phyloP scores from a whole-genome alignment of 225 moss, liverwort and hornwort genomes.

The Marchantia polymorpha region DNA sequence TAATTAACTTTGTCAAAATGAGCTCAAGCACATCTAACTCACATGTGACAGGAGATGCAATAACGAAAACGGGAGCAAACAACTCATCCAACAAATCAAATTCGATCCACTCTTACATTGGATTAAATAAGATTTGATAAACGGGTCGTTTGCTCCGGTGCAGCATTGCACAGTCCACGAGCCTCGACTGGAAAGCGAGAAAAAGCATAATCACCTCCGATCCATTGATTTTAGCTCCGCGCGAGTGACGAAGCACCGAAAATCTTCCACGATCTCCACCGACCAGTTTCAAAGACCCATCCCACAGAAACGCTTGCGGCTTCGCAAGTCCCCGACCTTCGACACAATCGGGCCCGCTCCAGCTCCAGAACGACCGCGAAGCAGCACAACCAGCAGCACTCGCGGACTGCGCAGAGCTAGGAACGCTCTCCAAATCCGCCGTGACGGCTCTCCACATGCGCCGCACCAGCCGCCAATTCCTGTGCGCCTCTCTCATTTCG shows the following conservation, averaged over 20 bases:
- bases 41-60: no score
- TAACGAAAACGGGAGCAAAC: no score
- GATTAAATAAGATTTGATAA: no score
- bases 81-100: no score
- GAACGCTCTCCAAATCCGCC: background rate
- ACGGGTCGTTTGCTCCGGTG: background rate
- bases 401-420: background rate
- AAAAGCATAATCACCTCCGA: conserved; percentile 53
- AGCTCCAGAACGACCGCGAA: conserved; percentile 8
- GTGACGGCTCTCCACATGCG: background rate
- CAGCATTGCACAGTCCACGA: background rate
- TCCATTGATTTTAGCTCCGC: conserved; percentile 80
- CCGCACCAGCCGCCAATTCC: conserved; percentile 5
- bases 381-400: background rate
- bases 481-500: conserved; percentile 1
- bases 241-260: conserved; percentile 55
- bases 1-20: no score
- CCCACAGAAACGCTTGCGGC: conserved; percentile 14
- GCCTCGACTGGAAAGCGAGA: background rate
- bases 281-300: conserved; percentile 7
- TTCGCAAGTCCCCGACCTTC: background rate
- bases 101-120: no score
- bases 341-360: background rate
- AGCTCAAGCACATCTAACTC: no score
- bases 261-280: conserved; percentile 11